These are phyloP conservation scores for Penicillium rolfsii DNA, from an alignment of 2,329 filamentous ascomycete species.

Conservation along the genomic window DNA sequence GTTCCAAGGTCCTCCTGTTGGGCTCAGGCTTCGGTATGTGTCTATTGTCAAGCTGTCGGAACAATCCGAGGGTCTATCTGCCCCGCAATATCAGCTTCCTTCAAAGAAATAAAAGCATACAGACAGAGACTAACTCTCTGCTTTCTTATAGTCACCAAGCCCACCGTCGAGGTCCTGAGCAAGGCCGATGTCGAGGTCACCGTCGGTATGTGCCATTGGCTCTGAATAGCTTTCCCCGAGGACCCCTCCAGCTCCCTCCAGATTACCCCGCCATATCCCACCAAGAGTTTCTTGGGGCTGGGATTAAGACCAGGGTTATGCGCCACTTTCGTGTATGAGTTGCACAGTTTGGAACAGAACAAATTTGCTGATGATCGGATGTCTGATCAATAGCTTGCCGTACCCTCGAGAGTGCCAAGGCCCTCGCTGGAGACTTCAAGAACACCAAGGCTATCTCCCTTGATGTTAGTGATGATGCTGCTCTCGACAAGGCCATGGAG, in stretches of 20 bases:
- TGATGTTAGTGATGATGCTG: conserved; percentile 75
- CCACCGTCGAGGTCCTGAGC: conserved; percentile 66
- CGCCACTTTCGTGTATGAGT: background rate
- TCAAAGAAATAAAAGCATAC: conserved; percentile 10
- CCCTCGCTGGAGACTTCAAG: conserved; percentile 71
- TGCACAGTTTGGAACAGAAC: background rate
- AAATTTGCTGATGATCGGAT: conserved; percentile 1
- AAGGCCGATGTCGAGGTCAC: conserved; percentile 65
- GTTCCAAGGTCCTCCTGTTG: conserved; percentile 45
- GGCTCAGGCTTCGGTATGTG: conserved; percentile 44
- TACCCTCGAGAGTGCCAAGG: conserved; percentile 75
- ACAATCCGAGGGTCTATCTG: conserved; percentile 12
- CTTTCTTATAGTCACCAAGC: conserved; percentile 56
- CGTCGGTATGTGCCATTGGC: conserved; percentile 57
- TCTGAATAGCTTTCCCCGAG: background rate
- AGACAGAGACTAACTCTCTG: conserved; percentile 16
- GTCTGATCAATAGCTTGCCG: conserved; percentile 66
- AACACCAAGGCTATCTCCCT: conserved; percentile 77
- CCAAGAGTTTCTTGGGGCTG: background rate
- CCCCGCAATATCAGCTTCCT: conserved; percentile 23
- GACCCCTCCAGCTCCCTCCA: background rate
- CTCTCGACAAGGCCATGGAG: conserved; percentile 77
- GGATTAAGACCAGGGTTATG: background rate
- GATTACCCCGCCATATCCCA: conserved; percentile 14
- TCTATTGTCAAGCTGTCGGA: background rate